Base-by-base conservation (phyloP, 2,329 filamentous ascomycete genomes). In the Talaromyces sp. region DNA sequence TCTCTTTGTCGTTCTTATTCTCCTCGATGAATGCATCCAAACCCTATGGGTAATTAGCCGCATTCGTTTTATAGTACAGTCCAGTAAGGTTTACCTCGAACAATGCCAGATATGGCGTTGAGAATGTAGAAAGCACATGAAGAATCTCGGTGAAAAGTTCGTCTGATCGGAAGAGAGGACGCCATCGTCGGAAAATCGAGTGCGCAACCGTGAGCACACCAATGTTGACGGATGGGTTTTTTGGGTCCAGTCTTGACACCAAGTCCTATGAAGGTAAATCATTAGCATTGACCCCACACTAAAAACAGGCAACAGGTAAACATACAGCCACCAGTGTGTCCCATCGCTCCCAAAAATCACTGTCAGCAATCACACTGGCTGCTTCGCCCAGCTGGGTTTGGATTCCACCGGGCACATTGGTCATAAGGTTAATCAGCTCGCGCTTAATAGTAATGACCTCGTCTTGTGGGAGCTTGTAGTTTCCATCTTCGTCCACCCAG, bases 191-290 rank as follows among this genome's bases (percentile, higher is more conserved):
- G 79, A 98, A 99, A 69, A 99, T 98, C 55, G 95, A 98, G 78
- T 99, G 95, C 68, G 96, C 96, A 52, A 99, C 95, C 77, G 96
- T 92, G 63, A 99, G 82, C 19, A 99, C 95, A 67, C 95, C 96
- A 70, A 93, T 91, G 77, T 98, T 99, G 74, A 92, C 84, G 66
- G 88, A 88, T 63, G 89, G 86, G 73, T 98, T 90, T 68, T 89
- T 87, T 13, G 88, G 83, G 3, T 92, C 93, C 65, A 99, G 85
- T 55, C 93, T 88, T 55, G 89, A 91, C 67, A 96, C 92, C 62
- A 99, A 87, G 75, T 99, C 93, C 84, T 90, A 64, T 27, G 49
- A 59, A 55, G 32, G 13, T 44, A 9, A 36, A 5, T 36, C 30
- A 62, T 66, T 62, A 65, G 49, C 59, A 63, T 33, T 63, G 53